phyloP scores from a whole-genome alignment of 2,329 filamentous ascomycete genomes.

The Cercospora sp. region DNA sequence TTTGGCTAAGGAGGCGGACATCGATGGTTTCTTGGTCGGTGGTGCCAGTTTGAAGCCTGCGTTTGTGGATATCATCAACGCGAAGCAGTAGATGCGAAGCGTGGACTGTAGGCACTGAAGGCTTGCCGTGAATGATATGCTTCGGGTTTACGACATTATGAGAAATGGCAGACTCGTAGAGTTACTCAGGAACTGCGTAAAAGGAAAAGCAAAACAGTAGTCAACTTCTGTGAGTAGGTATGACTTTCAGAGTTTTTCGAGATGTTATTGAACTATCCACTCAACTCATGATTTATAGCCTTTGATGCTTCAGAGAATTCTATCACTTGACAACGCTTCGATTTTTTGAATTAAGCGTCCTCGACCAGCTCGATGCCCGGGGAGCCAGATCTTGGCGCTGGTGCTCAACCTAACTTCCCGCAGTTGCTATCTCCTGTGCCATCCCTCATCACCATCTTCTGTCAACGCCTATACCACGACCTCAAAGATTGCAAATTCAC shows the following conservation, averaged over 20 bases:
- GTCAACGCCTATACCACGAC: neutral
- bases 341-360: neutral
- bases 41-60: constrained; percentile 96
- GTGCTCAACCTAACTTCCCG: neutral
- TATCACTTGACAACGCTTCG: neutral
- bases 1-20: constrained; percentile 86
- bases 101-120: neutral
- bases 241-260: neutral
- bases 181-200: neutral
- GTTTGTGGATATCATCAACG: constrained; percentile 73
- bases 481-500: neutral
- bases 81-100: constrained; percentile 42
- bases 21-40: constrained; percentile 96
- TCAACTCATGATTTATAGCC: neutral
- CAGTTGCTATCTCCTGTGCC: neutral
- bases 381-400: neutral
- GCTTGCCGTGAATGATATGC: neutral
- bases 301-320: neutral
- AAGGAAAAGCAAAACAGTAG: neutral
- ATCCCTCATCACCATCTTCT: neutral
- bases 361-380: neutral
- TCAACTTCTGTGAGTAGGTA: neutral
- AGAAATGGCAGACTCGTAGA: neutral
- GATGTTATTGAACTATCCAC: neutral
- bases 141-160: neutral